phyloP scores from a whole-genome alignment of 192 early-diverging fungal genomes.

The Allomyces macrogynus region DNA sequence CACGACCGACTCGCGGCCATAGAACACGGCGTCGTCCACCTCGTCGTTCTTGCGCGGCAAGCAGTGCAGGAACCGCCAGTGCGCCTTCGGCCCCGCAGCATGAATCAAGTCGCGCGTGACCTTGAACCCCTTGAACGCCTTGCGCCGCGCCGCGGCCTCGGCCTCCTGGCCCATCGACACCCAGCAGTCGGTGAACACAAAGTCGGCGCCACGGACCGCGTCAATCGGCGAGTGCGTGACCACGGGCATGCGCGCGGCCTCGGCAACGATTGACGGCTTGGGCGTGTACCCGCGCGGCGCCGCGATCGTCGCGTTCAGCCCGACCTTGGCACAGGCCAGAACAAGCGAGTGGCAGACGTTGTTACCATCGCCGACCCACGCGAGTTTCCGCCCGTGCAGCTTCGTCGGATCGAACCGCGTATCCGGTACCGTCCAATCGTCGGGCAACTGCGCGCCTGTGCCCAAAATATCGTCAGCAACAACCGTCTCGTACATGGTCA shows the following conservation, averaged over 20 bases:
- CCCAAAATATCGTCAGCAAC: not conserved
- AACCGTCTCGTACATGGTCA: constrained; percentile 70
- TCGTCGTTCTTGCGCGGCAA: constrained; percentile 89
- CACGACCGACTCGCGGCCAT: constrained; percentile 71
- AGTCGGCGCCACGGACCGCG: constrained; percentile 62
- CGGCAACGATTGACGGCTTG: constrained; percentile 19
- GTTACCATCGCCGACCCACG: constrained; percentile 98
- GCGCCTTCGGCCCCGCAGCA: constrained; percentile 48
- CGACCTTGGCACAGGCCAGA: constrained; percentile 71
- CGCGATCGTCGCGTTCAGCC: constrained; percentile 58
- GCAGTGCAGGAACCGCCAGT: constrained; percentile 99
- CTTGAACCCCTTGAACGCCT: constrained; percentile 72
- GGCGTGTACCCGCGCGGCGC: constrained; percentile 67
- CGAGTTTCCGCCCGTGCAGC: constrained; percentile 54
- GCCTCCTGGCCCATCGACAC: constrained; percentile 94
- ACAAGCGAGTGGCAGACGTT: constrained; percentile 86
- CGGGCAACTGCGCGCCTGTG: not conserved
- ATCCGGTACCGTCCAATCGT: not conserved
- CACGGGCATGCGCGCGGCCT: constrained; percentile 20
- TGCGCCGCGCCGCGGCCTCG: constrained; percentile 63
- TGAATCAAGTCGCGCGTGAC: constrained; percentile 69
- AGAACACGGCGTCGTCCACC: constrained; percentile 93
- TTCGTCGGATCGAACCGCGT: constrained; percentile 21
- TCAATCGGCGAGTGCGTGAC: constrained; percentile 48
- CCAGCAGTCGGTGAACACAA: constrained; percentile 97